Evolutionary conservation across 768 basidiomycete species (phyloP), one percentile per base, ranked within the genome.

Genomic region (Lactifluus rugatus): DNA sequence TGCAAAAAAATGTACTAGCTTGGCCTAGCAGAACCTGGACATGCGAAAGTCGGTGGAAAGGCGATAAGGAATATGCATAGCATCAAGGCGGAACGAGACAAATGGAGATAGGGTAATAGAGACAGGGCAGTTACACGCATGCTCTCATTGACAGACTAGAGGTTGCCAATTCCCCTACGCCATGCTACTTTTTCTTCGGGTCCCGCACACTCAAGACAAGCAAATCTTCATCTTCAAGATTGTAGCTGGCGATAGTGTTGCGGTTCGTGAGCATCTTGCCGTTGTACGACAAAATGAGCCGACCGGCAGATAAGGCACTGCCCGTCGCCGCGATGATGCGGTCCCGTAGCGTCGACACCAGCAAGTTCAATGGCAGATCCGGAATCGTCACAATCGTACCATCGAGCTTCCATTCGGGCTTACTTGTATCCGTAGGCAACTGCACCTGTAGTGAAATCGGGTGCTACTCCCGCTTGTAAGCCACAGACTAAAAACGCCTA

Each of bases 401-500:
- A 66, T 95, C 83, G 54, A 96, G 75, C 67, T 95, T 93, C 90
- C 89, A 95, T 71, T 95, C 94, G 0, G 93, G 86, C 69, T 89
- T 93, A 34, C 84, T 81, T 1, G 85, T 73, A 65, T 93, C 85
- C 53, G 74, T 78, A 1, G 95, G 93, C 62, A 99, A 76, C 68
- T 94, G 91, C 3, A 98, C 76, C 34, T 78, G 77, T 47, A 99
- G 78, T 25, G 86, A 85, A 66, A 98, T 90, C 13, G 95, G 88
- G 64, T 94, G 87, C 84, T 86, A 62, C 7, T 58, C 45, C 10
- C 46, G n/a, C 39, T 19, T 16, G 17, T 44, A 7, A 25, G 32
- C 56, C 34, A 48, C 21, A 16, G 16, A 17, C 25, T 9, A 28
- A 28, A 28, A 9, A 32, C 23, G 14, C 8, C 14, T 21, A 26